These are phyloP conservation scores for Brassica carinata DNA, from an alignment of 345 rosid species.

Conservation along the genomic window DNA sequence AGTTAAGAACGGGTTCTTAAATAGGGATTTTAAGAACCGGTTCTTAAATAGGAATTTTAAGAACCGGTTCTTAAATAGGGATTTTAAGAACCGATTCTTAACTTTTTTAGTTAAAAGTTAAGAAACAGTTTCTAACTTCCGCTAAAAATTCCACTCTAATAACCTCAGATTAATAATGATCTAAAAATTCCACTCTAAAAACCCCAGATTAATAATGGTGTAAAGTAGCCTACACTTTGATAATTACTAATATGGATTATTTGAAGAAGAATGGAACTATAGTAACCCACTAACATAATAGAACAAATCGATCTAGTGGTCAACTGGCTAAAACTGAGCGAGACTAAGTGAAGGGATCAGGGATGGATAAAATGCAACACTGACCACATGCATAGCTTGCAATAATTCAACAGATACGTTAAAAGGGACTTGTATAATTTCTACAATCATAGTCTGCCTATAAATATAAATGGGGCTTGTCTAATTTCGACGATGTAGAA, in stretches of 20 bases:
- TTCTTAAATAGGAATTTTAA: too few relatives aligned
- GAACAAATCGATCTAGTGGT: background rate
- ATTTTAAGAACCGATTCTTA: too few relatives aligned
- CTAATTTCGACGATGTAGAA: background rate
- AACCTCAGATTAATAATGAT: too few relatives aligned
- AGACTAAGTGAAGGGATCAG: background rate
- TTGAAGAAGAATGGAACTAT: background rate
- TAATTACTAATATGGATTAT: background rate
- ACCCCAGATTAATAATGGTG: too few relatives aligned
- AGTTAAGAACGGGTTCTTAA: too few relatives aligned
- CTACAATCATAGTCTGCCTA: background rate
- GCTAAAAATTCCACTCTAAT: too few relatives aligned
- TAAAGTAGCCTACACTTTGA: background rate
- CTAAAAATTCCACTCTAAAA: too few relatives aligned
- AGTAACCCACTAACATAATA: background rate
- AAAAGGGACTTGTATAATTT: background rate
- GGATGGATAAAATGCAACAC: background rate
- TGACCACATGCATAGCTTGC: background rate
- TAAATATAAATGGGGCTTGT: background rate
- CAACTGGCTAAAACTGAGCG: background rate
- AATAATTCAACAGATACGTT: background rate
- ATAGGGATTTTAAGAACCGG: too few relatives aligned
- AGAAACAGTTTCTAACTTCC: too few relatives aligned
- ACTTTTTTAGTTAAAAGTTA: too few relatives aligned
- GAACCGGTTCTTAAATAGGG: too few relatives aligned